Conservation (phyloP, 805 yeast species). For the Yamadazyma sp. region DNA sequence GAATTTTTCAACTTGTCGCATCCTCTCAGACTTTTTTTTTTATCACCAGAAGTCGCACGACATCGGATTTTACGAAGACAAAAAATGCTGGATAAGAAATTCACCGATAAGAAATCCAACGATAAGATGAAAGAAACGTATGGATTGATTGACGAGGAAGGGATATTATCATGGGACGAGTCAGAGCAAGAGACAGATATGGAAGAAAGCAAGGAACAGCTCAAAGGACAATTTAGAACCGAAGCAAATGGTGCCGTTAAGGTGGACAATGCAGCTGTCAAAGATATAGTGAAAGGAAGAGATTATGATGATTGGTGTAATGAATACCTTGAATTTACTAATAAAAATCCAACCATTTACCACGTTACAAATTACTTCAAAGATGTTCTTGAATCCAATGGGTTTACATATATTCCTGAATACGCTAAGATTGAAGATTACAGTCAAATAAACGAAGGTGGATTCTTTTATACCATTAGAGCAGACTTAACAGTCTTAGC, state of each 20-base stretch:
- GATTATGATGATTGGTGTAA: constrained; percentile 15
- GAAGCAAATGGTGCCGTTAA: neutral
- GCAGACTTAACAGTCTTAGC: constrained; percentile 69
- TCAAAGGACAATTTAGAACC: too few species aligned
- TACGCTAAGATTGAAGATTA: constrained; percentile 29
- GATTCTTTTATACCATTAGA: constrained; percentile 65
- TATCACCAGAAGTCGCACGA: too few species aligned
- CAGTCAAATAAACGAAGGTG: constrained; percentile 25
- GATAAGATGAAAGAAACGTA: constrained; percentile 1
- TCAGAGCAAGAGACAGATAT: neutral
- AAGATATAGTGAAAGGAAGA: neutral
- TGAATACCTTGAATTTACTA: constrained; percentile 69
- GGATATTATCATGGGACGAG: constrained; percentile 13
- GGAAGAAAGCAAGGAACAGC: too few species aligned
- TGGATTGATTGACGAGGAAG: constrained; percentile 9
- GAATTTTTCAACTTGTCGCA: too few species aligned
- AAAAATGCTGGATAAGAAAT: too few species aligned
- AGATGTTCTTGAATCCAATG: constrained; percentile 48
- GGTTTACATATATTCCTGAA: constrained; percentile 66
- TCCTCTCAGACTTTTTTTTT: too few species aligned
- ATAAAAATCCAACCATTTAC: constrained; percentile 68
- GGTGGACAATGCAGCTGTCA: neutral
- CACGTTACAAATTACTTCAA: constrained; percentile 62
- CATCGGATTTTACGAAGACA: too few species aligned
- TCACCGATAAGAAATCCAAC: too few species aligned